Evolutionary conservation across 257 asterid species (phyloP), one percentile per base, ranked within the genome.

Genomic region (Rauvolfia tetraphylla): DNA sequence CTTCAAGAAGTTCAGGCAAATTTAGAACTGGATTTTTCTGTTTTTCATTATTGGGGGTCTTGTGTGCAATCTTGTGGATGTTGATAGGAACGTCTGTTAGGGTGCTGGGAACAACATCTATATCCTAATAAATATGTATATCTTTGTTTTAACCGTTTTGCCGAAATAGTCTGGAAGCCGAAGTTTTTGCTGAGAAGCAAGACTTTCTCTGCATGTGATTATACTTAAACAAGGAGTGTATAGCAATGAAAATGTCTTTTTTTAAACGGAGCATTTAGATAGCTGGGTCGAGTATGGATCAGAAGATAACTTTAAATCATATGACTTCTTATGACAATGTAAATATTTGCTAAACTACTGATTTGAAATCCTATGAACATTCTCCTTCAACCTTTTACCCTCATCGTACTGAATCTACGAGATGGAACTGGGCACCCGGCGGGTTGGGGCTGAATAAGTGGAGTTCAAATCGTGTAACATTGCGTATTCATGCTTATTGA

Each of bases 31-130:
- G 91, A 67, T 83, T 93, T 59, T 71, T 90, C 54, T 84, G 84
- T 79, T 74, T 90, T 74, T 90, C 97, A 25, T 76, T 93, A 63
- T 57, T 95, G 72, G 99, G 96, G 68, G 83, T 87, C 36, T 2
- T 95, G 79, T 95, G 97, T 86, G 99, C 96, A 61, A 44, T 89
- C 22, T 81, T 95, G 61, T 93, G 97, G 96, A 56, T 91, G 86
- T 54, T 90, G 78, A 34, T 85, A 63, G 89, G 92, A 82, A 81
- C 83, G 54, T 87, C 79, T 34, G 51, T 75, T 34, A 71, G 81
- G 41, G 73, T 76, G 15, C 18, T 54, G 48, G 78, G 79, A 59
- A 79, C n/a, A 59, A 79, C 81, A 79, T 59, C 71, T 27, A 12
- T 80, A 68, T 75, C 22, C 18, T 78, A 42, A 39, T 80, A 69